Evolutionary conservation across 441 rosid species (phyloP), one percentile per base, ranked within the genome.

Genomic region (Jatropha podagrica): DNA sequence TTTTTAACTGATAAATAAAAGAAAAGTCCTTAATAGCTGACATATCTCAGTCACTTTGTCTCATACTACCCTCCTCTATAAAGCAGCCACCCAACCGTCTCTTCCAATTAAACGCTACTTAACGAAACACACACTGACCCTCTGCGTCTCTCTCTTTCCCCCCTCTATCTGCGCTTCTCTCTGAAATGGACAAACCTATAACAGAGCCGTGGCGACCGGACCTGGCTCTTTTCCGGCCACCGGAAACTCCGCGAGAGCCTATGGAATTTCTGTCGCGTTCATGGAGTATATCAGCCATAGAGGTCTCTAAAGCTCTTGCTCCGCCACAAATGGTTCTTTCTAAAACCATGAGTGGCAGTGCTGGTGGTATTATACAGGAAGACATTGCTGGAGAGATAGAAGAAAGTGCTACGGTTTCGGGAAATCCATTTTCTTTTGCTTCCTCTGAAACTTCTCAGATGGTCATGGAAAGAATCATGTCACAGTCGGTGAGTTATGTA

Each of bases 241-340:
- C 99, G 77, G 98, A 93, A 77, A 91, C 95, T 0, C 98, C 97
- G 7, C 83, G 80, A 0, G 98, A 92, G 58, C 92, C 99, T 18
- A 95, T 93, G 99, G 99, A 95, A 85, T 95, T 92, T 72, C 81
- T 95, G 3, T 89, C 99, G 44, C 93, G 97, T 14, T 91, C 99
- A 4, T 95, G 99, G 98, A 95, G 97, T 71, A 82, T 89, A 42
- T 95, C 98, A 9, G 95, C 99, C 23, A 81, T 84, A 7, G 94
- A 93, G 79, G 93, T 95, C 74, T 92, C 98, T 2, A 92, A 86
- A 71, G 98, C 92, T 48, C 79, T 95, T 51, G 78, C 87, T 4
- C 93, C 91, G 2, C 92, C 91, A 0, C 90, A 84, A 38, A 64
- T 74, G 82, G 73, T 74, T 51, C 87, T 87, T 72, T 81, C 86